Evolutionary conservation across 257 asterid genomes (phyloP), one percentile per base, ranked within the genome.

Genomic region (Fraxinus americana): DNA sequence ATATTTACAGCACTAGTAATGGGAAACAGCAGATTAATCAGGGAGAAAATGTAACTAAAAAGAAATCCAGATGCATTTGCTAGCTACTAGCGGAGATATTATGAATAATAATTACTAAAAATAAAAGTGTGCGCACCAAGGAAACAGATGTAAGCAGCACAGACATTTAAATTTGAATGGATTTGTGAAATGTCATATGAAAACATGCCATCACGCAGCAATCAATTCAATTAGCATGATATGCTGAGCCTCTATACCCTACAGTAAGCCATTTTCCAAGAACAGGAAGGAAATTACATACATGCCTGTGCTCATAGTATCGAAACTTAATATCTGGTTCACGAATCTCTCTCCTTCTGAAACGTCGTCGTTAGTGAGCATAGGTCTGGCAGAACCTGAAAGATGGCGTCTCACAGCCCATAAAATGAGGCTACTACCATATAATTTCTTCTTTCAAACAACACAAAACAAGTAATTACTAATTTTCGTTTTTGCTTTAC

Each of bases 301-400:
- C 99, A 89, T 89, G 90, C 94, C 92, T 68, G 95, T 63, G 76
- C 69, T 76, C 38, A 78, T 74, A 79, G 96, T 65, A 71, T 83
- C 83, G 21, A 85, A 80, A 81, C 82, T 88, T 43, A 88, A 72
- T 80, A 96, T 83, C 90, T 80, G 82, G 83, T 89, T 87, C 67
- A 92, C 75, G 83, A 96, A 89, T 69, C 69, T 82, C 75, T 80
- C 82, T 30, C 97, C 99, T 79, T 85, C 92, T 11, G 90, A 88
- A 85, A 92, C 96, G 76, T 96, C 97, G 71, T 88, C 90, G 29
- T 72, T 85, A 7, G 98, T 88, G 75, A 96, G 92, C 99, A 90
- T 91, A 48, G 94, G 91, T 75, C 90, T 88, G 27, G 96, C 98
- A 85, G 99, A 93, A 79, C 98, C 99, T 96, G 87, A 83, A 84